These are phyloP conservation scores for Teratosphaeria nubilosa DNA, from an alignment of 2,329 filamentous ascomycete species.

Conservation along the genomic window DNA sequence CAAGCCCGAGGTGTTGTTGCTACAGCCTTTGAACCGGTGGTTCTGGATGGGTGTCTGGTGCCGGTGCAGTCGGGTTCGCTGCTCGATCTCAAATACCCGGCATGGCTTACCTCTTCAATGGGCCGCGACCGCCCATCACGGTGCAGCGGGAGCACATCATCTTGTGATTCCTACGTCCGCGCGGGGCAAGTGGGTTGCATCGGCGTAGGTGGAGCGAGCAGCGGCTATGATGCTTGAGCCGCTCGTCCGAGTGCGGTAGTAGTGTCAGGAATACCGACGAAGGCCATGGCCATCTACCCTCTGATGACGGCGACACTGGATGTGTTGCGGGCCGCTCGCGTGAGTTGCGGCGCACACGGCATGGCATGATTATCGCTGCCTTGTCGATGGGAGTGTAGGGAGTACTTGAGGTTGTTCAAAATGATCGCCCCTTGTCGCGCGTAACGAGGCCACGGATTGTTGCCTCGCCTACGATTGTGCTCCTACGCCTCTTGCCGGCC, in stretches of 20 bases:
- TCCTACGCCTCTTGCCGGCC: too few relatives aligned
- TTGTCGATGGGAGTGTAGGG: too few relatives aligned
- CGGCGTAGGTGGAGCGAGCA: too few relatives aligned
- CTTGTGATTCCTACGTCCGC: background rate
- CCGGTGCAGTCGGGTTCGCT: background rate
- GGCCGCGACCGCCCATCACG: background rate
- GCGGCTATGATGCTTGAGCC: too few relatives aligned
- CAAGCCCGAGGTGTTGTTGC: conserved; percentile 6
- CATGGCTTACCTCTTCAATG: background rate
- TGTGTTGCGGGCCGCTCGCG: background rate
- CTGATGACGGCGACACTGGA: background rate
- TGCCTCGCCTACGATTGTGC: too few relatives aligned
- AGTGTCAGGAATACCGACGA: background rate
- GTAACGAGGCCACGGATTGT: too few relatives aligned
- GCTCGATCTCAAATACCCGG: background rate
- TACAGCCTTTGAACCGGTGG: conserved; percentile 2
- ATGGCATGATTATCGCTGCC: too few relatives aligned
- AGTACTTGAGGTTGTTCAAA: too few relatives aligned
- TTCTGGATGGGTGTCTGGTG: background rate
- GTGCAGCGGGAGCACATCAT: background rate
- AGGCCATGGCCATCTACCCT: too few relatives aligned
- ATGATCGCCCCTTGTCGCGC: too few relatives aligned
- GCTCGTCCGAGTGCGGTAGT: background rate
- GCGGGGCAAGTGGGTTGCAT: background rate
- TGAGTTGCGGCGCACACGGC: too few relatives aligned